Percentiles rank a stretch among this genome's conserved stretches.
These are phyloP conservation scores for Lichina pygmaea DNA, from an alignment of 495 filamentous ascomycete species.

Conservation along the genomic window DNA sequence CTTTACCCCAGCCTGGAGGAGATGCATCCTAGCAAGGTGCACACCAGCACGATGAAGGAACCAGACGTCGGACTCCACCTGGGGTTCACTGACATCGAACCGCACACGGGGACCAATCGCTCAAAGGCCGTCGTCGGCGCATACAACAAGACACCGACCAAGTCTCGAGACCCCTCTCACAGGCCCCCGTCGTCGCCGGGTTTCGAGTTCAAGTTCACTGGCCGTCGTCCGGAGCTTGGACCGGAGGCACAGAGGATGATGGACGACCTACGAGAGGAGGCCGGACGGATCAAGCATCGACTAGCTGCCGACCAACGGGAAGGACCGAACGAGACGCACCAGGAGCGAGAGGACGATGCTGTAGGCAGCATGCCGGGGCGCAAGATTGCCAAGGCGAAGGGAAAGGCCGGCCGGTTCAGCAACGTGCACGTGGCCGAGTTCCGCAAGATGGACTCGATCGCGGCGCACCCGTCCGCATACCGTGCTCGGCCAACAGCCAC, in stretches of 20 bases:
- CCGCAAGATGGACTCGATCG: constrained; percentile 93
- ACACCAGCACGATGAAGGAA: constrained; percentile 39
- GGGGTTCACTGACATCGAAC: constrained; percentile 34
- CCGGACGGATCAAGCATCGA: constrained; percentile 34
- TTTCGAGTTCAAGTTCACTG: constrained; percentile 49
- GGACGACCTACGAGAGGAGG: constrained; percentile 45
- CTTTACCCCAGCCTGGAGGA: constrained; percentile 29
- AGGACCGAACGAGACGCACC: constrained; percentile 10
- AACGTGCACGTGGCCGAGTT: constrained; percentile 65
- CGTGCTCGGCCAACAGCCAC: constrained; percentile 24
- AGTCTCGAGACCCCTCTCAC: constrained; percentile 6
- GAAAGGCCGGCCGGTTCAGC: constrained; percentile 51
- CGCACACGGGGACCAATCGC: not conserved
- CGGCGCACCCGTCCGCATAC: constrained; percentile 54
- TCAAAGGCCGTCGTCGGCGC: not conserved
- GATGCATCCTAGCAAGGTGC: constrained; percentile 57
- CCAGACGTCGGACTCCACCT: constrained; percentile 37
- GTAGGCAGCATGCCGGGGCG: constrained; percentile 19
- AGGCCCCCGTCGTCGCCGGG: constrained; percentile 19
- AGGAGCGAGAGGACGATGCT: constrained; percentile 12
- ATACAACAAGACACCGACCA: constrained; percentile 20
- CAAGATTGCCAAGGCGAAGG: constrained; percentile 53
- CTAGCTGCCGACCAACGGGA: constrained; percentile 26
- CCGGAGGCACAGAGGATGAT: constrained; percentile 51
- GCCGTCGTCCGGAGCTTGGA: constrained; percentile 33